Conservation (phyloP, 2,329 filamentous ascomycete species). For the Graphiopsis chlorocephala region DNA sequence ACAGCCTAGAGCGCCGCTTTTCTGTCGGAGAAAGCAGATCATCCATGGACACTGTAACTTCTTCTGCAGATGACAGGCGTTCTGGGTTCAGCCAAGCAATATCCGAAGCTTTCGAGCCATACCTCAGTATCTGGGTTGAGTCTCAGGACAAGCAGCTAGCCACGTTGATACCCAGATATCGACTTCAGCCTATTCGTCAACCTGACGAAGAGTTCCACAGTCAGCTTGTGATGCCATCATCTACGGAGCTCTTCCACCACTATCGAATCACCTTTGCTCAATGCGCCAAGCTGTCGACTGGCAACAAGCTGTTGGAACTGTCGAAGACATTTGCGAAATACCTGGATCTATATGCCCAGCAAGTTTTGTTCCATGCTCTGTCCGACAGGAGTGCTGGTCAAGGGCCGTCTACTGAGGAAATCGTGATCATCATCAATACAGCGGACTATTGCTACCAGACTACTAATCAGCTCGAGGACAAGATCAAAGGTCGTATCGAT, state of each 20-base stretch:
- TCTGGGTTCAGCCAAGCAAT: slow-evolving; percentile 85
- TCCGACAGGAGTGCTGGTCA: slow-evolving; percentile 57
- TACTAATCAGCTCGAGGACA: slow-evolving; percentile 89
- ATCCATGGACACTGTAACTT: slow-evolving; percentile 81
- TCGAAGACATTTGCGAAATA: slow-evolving; percentile 87
- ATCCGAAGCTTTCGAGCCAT: slow-evolving; percentile 95
- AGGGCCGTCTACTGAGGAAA: slow-evolving; percentile 67
- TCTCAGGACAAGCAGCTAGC: slow-evolving; percentile 89
- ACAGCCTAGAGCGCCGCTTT: slow-evolving; percentile 82
- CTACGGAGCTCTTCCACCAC: slow-evolving; percentile 95
- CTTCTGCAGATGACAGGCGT: slow-evolving; percentile 70
- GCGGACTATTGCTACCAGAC: slow-evolving; percentile 97
- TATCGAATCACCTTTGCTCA: slow-evolving; percentile 91
- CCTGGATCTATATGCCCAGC: slow-evolving; percentile 90
- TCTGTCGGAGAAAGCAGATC: slow-evolving; percentile 59
- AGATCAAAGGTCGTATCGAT: slow-evolving; percentile 87
- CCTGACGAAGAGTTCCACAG: slow-evolving; percentile 88
- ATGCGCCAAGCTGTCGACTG: slow-evolving; percentile 92
- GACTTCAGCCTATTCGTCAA: slow-evolving; percentile 73
- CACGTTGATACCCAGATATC: slow-evolving; percentile 81
- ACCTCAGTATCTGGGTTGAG: slow-evolving; percentile 94
- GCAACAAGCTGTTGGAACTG: slow-evolving; percentile 79
- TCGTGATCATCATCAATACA: slow-evolving; percentile 86
- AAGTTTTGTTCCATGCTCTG: slow-evolving; percentile 75
- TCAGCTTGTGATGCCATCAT: slow-evolving; percentile 85